Percentiles rank a stretch among this genome's conserved stretches.
phyloP scores from a whole-genome alignment of 2,329 filamentous ascomycete genomes.

The Zalaria sp. region DNA sequence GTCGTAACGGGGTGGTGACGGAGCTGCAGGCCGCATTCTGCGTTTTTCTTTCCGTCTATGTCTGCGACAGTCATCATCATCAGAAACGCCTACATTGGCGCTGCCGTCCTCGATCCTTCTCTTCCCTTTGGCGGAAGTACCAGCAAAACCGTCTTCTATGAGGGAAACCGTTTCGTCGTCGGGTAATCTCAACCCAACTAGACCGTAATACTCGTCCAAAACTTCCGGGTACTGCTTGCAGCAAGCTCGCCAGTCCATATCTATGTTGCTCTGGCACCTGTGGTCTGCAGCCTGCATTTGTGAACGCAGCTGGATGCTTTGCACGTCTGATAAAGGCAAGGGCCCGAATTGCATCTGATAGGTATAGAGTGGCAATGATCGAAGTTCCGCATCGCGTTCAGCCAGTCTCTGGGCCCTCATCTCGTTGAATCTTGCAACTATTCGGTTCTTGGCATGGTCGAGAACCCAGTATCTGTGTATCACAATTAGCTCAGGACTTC shows the following conservation, averaged over 20 bases:
- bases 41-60: conserved; percentile 15
- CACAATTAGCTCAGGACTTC: not conserved
- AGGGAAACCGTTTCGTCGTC: conserved; percentile 32
- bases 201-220: conserved; percentile 64
- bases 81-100: no score
- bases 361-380: no score
- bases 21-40: not conserved
- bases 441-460: conserved; percentile 28
- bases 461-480: conserved; percentile 31
- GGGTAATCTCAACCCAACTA: conserved; percentile 54
- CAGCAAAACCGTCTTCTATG: conserved; percentile 26
- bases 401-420: conserved; percentile 15
- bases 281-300: conserved; percentile 35
- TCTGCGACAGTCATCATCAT: conserved; percentile 7
- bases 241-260: conserved; percentile 64
- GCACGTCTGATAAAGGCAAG: conserved; percentile 11
- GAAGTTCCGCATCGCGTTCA: no score
- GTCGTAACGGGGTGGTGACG: no score
- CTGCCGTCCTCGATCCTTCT: conserved; percentile 9
- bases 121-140: conserved; percentile 19
- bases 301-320: conserved; percentile 37
- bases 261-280: conserved; percentile 57
- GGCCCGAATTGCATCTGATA: no score
- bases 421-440: conserved; percentile 28
- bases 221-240: conserved; percentile 68